These are phyloP conservation scores for Cicer chorassanicum DNA, from an alignment of 306 rosid species.

Conservation along the genomic window DNA sequence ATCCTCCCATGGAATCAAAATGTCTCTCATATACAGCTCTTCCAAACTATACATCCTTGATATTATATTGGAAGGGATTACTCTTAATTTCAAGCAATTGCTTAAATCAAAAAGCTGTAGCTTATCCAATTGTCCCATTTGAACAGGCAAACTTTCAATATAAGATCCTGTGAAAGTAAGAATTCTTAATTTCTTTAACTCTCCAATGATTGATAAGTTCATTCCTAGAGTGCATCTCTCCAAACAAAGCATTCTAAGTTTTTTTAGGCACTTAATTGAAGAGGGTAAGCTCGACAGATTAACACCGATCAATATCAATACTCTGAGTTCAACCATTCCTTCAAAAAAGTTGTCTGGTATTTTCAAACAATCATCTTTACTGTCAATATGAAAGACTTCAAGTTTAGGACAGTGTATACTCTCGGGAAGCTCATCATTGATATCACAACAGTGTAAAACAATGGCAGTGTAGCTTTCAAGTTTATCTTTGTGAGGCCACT, in stretches of 20 bases:
- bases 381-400: constrained; percentile 14
- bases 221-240: constrained; percentile 3
- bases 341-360: constrained; percentile 21
- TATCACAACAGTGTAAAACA: background rate
- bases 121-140: background rate
- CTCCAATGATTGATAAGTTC: constrained; percentile 4
- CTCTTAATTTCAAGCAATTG: background rate
- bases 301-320: background rate
- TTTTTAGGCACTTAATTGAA: background rate
- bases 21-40: constrained; percentile 48
- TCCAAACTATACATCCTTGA: constrained; percentile 48
- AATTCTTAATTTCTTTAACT: constrained; percentile 36
- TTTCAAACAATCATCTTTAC: background rate
- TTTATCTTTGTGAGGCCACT: constrained; percentile 29
- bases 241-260: constrained; percentile 34
- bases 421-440: constrained; percentile 18
- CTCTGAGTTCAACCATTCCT: constrained; percentile 25
- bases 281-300: background rate
- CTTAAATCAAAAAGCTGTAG: constrained; percentile 29
- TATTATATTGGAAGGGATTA: constrained; percentile 39
- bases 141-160: constrained; percentile 12
- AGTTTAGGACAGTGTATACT: constrained; percentile 2
- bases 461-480: constrained; percentile 29
- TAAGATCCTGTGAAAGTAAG: constrained; percentile 29
- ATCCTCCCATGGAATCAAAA: constrained; percentile 38